phyloP scores from a whole-genome alignment of 2,329 filamentous ascomycete genomes.

The Fusarium solani-melongenae region DNA sequence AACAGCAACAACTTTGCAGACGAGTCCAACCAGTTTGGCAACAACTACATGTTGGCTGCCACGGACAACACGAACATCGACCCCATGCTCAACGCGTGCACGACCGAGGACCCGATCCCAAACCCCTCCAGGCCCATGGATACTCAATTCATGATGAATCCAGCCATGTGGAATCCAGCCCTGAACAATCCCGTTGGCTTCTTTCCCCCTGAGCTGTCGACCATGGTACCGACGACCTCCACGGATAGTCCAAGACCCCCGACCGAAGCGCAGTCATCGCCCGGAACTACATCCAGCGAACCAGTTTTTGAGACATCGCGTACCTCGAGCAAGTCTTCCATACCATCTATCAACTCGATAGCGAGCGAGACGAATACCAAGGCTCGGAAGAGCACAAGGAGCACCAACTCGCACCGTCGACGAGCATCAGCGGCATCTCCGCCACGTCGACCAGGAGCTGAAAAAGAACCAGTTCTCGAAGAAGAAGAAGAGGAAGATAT shows the following conservation, averaged over 20 bases:
- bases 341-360: slow-evolving; percentile 8
- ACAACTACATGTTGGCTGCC: neutral
- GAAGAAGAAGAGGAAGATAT: slow-evolving; percentile 27
- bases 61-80: slow-evolving; percentile 26
- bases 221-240: neutral
- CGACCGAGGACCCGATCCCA: neutral
- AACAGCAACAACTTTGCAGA: neutral
- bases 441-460: neutral
- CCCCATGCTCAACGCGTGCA: slow-evolving; percentile 22
- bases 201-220: neutral
- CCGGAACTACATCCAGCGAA: slow-evolving; percentile 8
- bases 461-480: slow-evolving; percentile 1
- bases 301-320: slow-evolving; percentile 10
- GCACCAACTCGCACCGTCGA: neutral
- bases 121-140: neutral
- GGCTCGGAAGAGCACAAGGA: neutral
- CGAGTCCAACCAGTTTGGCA: neutral
- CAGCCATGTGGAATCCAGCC: slow-evolving; percentile 16
- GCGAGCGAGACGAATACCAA: neutral
- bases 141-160: slow-evolving; percentile 1
- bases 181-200: neutral
- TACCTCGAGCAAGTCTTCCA: slow-evolving; percentile 36
- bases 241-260: slow-evolving; percentile 9
- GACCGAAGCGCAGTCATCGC: slow-evolving; percentile 16
- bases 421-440: neutral